phyloP scores from a whole-genome alignment of 306 rosid genomes.

The Quercus engelmannii region DNA sequence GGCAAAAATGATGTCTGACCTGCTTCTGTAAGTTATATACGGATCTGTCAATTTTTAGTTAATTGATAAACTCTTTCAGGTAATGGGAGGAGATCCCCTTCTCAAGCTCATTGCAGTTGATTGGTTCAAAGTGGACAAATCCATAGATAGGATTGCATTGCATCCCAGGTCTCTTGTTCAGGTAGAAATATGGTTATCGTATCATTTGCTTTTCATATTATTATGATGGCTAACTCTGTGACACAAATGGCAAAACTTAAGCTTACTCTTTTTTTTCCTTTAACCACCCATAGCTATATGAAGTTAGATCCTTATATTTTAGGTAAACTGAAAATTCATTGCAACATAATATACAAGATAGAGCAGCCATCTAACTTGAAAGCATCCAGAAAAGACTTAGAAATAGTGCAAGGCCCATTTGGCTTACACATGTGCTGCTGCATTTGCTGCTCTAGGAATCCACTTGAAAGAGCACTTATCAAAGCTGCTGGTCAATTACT shows the following conservation, averaged over 20 bases:
- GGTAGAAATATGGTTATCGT: constrained; percentile 40
- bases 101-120: constrained; percentile 81
- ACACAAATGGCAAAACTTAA: neutral
- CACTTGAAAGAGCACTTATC: too few relatives aligned
- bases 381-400: too few relatives aligned
- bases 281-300: neutral
- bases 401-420: too few relatives aligned
- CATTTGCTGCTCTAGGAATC: too few relatives aligned
- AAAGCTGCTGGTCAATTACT: too few relatives aligned
- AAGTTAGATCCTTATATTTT: neutral
- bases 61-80: constrained; percentile 37
- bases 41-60: neutral
- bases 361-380: too few relatives aligned
- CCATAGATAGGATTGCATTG: constrained; percentile 59
- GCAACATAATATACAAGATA: too few relatives aligned
- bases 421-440: too few relatives aligned
- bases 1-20: neutral
- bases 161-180: constrained; percentile 70
- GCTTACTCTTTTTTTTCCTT: neutral
- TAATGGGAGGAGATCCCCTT: constrained; percentile 86
- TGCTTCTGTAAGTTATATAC: neutral
- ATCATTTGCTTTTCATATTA: neutral
- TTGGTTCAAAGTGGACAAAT: constrained; percentile 73
- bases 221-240: neutral
- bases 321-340: too few relatives aligned